Conservation (phyloP, 345 rosid species). For the Populus simonii region DNA sequence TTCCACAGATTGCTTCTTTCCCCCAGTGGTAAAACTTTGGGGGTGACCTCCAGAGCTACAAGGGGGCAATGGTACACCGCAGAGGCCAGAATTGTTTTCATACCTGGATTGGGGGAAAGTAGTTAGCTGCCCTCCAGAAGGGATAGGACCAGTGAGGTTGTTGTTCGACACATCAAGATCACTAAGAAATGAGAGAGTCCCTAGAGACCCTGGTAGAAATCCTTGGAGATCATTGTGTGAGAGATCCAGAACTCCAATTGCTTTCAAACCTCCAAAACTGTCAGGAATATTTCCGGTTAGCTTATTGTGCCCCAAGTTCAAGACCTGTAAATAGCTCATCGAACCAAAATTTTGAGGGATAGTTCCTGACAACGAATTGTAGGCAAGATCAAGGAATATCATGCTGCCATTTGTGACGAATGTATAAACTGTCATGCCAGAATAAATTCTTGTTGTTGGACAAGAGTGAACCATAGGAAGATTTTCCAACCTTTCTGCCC, state of each 20-base stretch:
- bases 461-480: conserved; percentile 90
- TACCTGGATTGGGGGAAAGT: conserved; percentile 81
- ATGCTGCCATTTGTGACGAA: conserved; percentile 74
- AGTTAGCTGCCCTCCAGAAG: conserved; percentile 91
- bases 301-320: conserved; percentile 87
- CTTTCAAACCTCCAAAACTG: conserved; percentile 71
- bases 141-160: conserved; percentile 76
- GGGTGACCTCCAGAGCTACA: conserved; percentile 50
- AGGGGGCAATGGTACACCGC: conserved; percentile 74
- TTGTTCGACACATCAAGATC: conserved; percentile 96
- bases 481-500: conserved; percentile 56
- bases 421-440: conserved; percentile 76
- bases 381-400: conserved; percentile 88
- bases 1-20: conserved; percentile 48
- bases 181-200: conserved; percentile 74
- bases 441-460: conserved; percentile 75
- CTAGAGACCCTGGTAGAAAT: conserved; percentile 65
- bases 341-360: conserved; percentile 69
- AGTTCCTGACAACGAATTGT: conserved; percentile 62
- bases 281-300: conserved; percentile 68
- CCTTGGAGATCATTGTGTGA: conserved; percentile 86
- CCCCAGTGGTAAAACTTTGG: conserved; percentile 4
- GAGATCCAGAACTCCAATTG: conserved; percentile 83
- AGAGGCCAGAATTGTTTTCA: conserved; percentile 88
- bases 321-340: conserved; percentile 72